These are phyloP conservation scores for Omphalotus olearius DNA, from an alignment of 1,284 basidiomycete genomes.

Conservation along the genomic window DNA sequence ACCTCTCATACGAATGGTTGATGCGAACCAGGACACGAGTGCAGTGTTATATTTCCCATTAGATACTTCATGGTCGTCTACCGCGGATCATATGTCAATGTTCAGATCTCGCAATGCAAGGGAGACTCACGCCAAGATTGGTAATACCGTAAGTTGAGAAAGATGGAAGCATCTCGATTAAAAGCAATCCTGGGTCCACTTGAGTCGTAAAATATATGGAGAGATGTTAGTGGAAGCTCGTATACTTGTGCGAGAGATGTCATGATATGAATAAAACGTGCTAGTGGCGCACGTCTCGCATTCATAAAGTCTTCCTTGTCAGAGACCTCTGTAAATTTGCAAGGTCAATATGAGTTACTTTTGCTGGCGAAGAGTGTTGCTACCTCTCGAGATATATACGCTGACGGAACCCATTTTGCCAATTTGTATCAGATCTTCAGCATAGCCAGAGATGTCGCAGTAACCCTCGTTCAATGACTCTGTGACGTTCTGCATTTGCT, in stretches of 20 bases:
- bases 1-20: neutral
- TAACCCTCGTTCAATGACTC: slow-evolving; percentile 79
- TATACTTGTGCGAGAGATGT: slow-evolving; percentile 56
- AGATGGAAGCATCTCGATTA: slow-evolving; percentile 87
- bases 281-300: slow-evolving; percentile 49
- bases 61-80: slow-evolving; percentile 70
- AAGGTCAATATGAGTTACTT: slow-evolving; percentile 1
- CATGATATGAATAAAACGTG: slow-evolving; percentile 69
- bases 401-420: slow-evolving; percentile 68
- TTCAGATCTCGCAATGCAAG: neutral
- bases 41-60: slow-evolving; percentile 61
- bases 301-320: slow-evolving; percentile 45
- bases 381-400: slow-evolving; percentile 69
- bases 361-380: slow-evolving; percentile 6
- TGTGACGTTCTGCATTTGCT: slow-evolving; percentile 68
- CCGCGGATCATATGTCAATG: slow-evolving; percentile 6
- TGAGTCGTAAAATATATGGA: slow-evolving; percentile 88
- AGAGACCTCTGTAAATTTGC: slow-evolving; percentile 43
- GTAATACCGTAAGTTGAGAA: slow-evolving; percentile 86
- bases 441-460: slow-evolving; percentile 74
- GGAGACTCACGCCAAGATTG: slow-evolving; percentile 78
- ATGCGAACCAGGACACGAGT: slow-evolving; percentile 69
- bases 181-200: slow-evolving; percentile 88
- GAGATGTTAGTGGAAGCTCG: slow-evolving; percentile 57
- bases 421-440: slow-evolving; percentile 56